Base-by-base conservation (phyloP, 257 asterid species). In the Solanum chiquidenum region DNA sequence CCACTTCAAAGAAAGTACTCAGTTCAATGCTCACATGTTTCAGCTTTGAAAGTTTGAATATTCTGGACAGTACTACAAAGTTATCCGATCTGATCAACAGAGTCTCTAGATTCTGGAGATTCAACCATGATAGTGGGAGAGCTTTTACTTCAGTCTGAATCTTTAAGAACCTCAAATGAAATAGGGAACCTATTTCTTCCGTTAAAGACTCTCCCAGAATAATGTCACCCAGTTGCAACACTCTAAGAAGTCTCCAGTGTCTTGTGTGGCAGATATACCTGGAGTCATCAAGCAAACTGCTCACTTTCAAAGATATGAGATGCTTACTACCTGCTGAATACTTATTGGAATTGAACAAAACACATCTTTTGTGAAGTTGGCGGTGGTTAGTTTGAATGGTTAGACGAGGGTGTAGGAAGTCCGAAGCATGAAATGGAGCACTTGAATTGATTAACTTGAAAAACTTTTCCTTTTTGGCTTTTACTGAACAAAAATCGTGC, bases 171-270 rank as follows among this genome's bases (percentile, higher is more conserved):
- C 69, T 88, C 31, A 88, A 38, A 55, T 35, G 42, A 37, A 25
- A 52, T 33, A 83, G 84, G 25, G 7, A 6, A 12, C 34, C 64
- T 12, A 84, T 35, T 42, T 84, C 89, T 7, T 34, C 66, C 12
- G 2, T 60, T 71, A 42, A 46, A 44, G 74, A 42, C 20, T 42
- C 74, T 29, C 40, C 44, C 7, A 69, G 14, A 58, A 25, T 4
- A 42, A 21, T 27, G 27, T 46, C 4, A 23, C 71, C 66, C 84
- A 89, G 44, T 73, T 89, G 88, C 82, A 88, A 38, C 77, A 88
- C 89, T 80, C 88, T 49, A 9, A 91, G 73, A 49, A 76, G 89
- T 79, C 87, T 75, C 44, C 79, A 42, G 9, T 83, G 23, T 86
- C 74, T 27, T 86, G 38, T 49, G 33, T 35, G 75, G 80, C 42